These are phyloP conservation scores for Luvunga scandens DNA, from an alignment of 345 rosid genomes.

Conservation along the genomic window DNA sequence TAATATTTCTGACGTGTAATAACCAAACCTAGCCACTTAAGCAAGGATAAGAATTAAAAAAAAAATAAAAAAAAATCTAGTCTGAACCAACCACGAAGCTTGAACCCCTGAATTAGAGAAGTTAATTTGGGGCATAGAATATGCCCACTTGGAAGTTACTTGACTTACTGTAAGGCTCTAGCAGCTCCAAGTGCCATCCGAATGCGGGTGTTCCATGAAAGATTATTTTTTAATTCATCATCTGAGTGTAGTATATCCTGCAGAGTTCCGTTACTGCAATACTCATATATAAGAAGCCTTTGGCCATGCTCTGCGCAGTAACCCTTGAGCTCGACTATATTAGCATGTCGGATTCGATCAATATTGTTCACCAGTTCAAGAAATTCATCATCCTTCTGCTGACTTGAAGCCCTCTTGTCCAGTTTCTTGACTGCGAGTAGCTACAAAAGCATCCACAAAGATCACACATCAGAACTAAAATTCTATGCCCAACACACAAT, in stretches of 20 bases:
- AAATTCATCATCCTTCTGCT: constrained; percentile 75
- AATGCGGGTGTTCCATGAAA: constrained; percentile 83
- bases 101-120: not conserved
- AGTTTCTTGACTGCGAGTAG: constrained; percentile 89
- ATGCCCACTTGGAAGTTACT: not conserved
- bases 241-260: constrained; percentile 85
- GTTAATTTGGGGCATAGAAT: not conserved
- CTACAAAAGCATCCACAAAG: constrained; percentile 42
- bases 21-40: not conserved
- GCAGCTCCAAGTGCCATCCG: constrained; percentile 93
- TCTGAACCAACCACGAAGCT: not conserved
- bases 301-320: constrained; percentile 95
- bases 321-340: constrained; percentile 85
- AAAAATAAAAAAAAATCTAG: not conserved
- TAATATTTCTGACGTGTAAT: not conserved
- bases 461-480: constrained; percentile 16
- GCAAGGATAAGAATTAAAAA: not conserved
- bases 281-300: constrained; percentile 86
- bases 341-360: constrained; percentile 79
- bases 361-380: constrained; percentile 72
- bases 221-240: constrained; percentile 60
- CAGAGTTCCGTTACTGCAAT: constrained; percentile 78
- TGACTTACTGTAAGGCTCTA: constrained; percentile 87
- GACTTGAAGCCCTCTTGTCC: constrained; percentile 62
- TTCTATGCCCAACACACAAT: not conserved